Evolutionary conservation across 192 early-diverging fungal species (phyloP).

Genomic region (Podila minutissima): DNA sequence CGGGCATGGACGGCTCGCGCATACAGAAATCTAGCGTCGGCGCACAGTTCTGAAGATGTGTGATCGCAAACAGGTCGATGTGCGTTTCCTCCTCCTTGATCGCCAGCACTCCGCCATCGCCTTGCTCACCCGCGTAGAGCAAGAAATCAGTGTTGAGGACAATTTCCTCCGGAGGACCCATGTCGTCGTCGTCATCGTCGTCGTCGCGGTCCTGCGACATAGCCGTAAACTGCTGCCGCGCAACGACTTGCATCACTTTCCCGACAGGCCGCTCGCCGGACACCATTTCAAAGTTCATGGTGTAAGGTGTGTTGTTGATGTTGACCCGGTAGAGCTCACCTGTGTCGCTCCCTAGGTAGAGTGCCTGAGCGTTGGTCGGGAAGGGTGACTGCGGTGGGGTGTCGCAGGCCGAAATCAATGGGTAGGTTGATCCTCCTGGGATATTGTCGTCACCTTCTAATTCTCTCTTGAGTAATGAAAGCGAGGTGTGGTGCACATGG

Average conservation of each 20-base stretch:
- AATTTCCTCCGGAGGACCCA: background rate
- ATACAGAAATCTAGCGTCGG: conserved; percentile 41
- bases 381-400: conserved; percentile 23
- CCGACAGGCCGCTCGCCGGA: conserved; percentile 31
- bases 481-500: conserved; percentile 18
- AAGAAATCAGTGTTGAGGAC: conserved; percentile 33
- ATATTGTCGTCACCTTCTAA: background rate
- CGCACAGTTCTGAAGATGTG: conserved; percentile 21
- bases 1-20: conserved; percentile 22
- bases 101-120: conserved; percentile 22
- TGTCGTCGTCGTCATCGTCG: background rate
- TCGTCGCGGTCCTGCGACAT: background rate
- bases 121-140: conserved; percentile 35
- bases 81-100: conserved; percentile 36
- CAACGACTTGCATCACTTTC: conserved; percentile 20
- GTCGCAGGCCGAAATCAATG: conserved; percentile 36
- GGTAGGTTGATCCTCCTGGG: background rate
- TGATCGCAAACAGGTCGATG: conserved; percentile 30
- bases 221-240: background rate
- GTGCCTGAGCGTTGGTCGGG: conserved; percentile 16
- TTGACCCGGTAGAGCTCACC: conserved; percentile 36
- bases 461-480: conserved; percentile 23
- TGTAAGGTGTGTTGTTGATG: conserved; percentile 12
- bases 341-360: conserved; percentile 45
- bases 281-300: conserved; percentile 33